phyloP scores from a whole-genome alignment of 2,329 filamentous ascomycete species.

The Calycina herbarum region DNA sequence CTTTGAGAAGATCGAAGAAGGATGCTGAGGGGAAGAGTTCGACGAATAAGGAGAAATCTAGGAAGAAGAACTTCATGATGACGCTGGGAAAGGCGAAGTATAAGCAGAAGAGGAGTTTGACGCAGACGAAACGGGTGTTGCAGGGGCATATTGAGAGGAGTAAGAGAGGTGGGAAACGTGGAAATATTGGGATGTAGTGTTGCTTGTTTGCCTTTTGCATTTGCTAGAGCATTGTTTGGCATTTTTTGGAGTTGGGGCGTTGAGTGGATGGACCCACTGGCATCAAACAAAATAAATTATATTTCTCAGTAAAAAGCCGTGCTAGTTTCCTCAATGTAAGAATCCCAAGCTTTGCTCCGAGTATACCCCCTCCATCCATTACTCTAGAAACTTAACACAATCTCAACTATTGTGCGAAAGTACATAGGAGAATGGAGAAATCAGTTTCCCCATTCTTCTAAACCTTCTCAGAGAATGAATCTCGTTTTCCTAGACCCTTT shows the following conservation, averaged over 20 bases:
- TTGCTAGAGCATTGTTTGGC: conserved; percentile 1
- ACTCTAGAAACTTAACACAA: too few species aligned
- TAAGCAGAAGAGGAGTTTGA: conserved; percentile 92
- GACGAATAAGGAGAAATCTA: conserved; percentile 94
- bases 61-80: conserved; percentile 99
- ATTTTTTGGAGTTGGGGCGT: neutral
- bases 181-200: conserved; percentile 53
- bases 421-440: too few species aligned
- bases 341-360: too few species aligned
- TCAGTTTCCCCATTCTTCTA: too few species aligned
- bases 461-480: too few species aligned
- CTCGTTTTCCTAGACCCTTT: too few species aligned
- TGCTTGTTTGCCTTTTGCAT: neutral
- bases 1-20: conserved; percentile 84
- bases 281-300: neutral
- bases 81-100: conserved; percentile 92
- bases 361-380: too few species aligned
- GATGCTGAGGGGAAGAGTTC: conserved; percentile 88
- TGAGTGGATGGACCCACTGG: neutral
- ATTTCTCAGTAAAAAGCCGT: neutral
- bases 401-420: too few species aligned
- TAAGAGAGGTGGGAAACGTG: conserved; percentile 80
- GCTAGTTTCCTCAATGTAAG: too few species aligned
- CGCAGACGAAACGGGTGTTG: conserved; percentile 78
- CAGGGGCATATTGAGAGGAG: conserved; percentile 78